These are phyloP conservation scores for Sporothrix schenckii DNA, from an alignment of 2,329 filamentous ascomycete genomes.

Conservation along the genomic window DNA sequence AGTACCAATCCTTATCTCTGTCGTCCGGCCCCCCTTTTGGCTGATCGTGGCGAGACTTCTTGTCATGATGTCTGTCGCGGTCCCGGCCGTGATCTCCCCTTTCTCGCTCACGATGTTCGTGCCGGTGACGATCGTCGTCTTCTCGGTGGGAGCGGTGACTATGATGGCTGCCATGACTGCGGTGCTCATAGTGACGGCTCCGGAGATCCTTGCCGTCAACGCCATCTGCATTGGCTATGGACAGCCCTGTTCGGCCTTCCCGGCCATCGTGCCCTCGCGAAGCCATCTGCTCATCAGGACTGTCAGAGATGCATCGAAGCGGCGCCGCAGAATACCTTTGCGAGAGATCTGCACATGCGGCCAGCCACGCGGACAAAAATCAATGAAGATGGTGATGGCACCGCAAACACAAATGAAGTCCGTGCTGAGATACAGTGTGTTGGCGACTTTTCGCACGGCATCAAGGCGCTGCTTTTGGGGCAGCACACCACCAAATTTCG, in stretches of 20 bases:
- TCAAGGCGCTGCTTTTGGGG: not conserved
- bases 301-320: not conserved
- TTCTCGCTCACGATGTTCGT: not conserved
- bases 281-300: slow-evolving; percentile 14
- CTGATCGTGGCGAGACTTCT: slow-evolving; percentile 13
- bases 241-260: slow-evolving; percentile 38
- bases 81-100: not conserved
- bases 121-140: slow-evolving; percentile 1
- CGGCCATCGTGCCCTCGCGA: slow-evolving; percentile 28
- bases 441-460: slow-evolving; percentile 8
- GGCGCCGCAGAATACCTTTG: not conserved
- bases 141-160: not conserved
- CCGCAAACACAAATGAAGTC: not conserved
- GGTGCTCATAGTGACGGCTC: not conserved
- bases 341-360: not conserved
- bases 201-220: not conserved
- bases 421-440: slow-evolving; percentile 17
- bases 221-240: not conserved
- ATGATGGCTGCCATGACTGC: slow-evolving; percentile 1
- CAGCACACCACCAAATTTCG: slow-evolving; percentile 11
- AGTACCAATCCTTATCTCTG: slow-evolving; percentile 10
- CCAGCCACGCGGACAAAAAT: not conserved
- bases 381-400: not conserved
- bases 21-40: not conserved
- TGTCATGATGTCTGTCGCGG: slow-evolving; percentile 10